Base-by-base conservation (phyloP, 441 rosid species). In the Francoa sonchifolia region DNA sequence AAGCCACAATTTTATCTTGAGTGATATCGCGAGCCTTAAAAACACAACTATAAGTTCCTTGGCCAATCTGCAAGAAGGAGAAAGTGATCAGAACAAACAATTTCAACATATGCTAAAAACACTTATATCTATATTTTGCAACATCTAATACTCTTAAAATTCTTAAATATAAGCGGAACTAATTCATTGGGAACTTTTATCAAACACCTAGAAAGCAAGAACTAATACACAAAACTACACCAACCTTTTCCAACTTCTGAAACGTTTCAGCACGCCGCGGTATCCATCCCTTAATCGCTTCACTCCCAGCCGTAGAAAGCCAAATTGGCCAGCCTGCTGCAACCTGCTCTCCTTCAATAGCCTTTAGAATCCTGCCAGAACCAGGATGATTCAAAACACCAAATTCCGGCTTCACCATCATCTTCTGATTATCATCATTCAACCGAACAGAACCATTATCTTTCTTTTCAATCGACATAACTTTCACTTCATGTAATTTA, bases 1-100 rank as follows among this genome's bases (percentile, higher is more conserved):
- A 45, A 5, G 98, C 96, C 29, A 90, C 94, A 19, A 80, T 54
- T 68, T 80, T 90, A 52, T 74, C 52, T 20, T 66, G 39, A 48
- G 56, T 20, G 29, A 79, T 58, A 62, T 90, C 98, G 3, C 85
- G 77, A 6, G 98, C 96, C 42, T 69, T 74, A 67, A 84, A 90
- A 27, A 90, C 98, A 32, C 71, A 82, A 47, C 96, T 90, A 36
- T 90, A 90, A 37, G 98, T 90, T 71, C 98, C 98, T 70, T 82
- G 85, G 4, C 98, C 98, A 73, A 90, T 82, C 98, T 85, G 74
- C 72, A 77, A 61, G 22, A 40, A 53, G 27, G 44, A 48, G 40
- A 36, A 17, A 11, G n/a, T n/a, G n/a, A n/a, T n/a, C 11, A 9
- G 33, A 15, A 48, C 19, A 41, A 28, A 6, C 53, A 44, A 20